These are phyloP conservation scores for Dactylellina leptospora DNA, from an alignment of 2,329 filamentous ascomycete species.

Conservation along the genomic window DNA sequence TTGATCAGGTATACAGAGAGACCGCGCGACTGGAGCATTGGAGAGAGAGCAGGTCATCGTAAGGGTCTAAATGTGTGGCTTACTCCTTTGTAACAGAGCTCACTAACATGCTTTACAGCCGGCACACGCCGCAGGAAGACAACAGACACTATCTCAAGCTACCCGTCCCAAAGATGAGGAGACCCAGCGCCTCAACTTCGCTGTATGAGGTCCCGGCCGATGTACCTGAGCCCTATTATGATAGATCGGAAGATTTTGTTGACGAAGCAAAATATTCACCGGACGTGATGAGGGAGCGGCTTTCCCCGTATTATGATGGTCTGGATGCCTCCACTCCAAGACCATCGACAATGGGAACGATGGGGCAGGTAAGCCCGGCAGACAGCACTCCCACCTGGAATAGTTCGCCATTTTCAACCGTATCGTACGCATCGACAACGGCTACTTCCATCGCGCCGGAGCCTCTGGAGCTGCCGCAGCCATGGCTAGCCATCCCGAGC, in stretches of 20 bases:
- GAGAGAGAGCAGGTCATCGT: conserved; percentile 5
- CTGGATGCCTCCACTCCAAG: neutral
- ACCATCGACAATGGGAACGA: neutral
- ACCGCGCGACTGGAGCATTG: conserved; percentile 4
- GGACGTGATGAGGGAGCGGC: conserved; percentile 4
- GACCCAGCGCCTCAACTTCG: neutral
- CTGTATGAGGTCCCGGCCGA: too few species aligned
- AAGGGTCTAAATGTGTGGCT: neutral
- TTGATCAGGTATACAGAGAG: conserved; percentile 1
- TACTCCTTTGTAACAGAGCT: too few species aligned
- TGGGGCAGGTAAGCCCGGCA: neutral
- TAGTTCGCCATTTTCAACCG: conserved; percentile 17
- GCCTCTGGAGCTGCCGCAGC: conserved; percentile 9
- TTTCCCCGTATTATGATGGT: neutral
- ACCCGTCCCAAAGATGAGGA: neutral
- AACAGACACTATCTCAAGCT: neutral
- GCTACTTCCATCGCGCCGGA: conserved; percentile 12
- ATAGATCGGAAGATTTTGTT: neutral
- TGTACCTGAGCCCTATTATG: too few species aligned
- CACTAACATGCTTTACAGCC: too few species aligned
- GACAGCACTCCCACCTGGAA: conserved; percentile 4
- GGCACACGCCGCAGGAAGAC: neutral
- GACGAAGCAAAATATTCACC: conserved; percentile 16
- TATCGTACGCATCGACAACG: conserved; percentile 10
- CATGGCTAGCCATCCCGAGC: conserved; percentile 8